A percentile compares a stretch with the other conserved stretches of the same genome.
phyloP scores from a whole-genome alignment of 192 early-diverging fungal species.

The Gigaspora rosea region DNA sequence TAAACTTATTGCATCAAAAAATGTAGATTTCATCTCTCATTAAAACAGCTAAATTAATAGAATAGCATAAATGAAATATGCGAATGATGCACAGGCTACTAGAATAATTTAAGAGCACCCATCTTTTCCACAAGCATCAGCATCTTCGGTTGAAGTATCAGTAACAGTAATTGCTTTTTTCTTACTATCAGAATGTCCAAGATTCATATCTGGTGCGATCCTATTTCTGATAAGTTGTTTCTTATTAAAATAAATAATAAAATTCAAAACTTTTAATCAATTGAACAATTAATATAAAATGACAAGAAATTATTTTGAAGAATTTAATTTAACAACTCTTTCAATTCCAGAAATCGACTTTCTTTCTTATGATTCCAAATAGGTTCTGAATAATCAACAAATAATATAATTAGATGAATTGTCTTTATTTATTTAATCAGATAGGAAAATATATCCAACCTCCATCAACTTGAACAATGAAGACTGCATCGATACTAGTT shows the following conservation, averaged over 20 bases:
- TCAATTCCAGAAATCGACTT: conserved; percentile 72
- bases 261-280: background rate
- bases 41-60: too few relatives aligned
- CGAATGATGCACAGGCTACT: background rate
- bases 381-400: conserved; percentile 35
- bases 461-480: conserved; percentile 52
- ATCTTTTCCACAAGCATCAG: background rate
- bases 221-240: conserved; percentile 69
- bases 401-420: background rate
- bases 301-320: background rate
- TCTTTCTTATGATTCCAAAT: conserved; percentile 69
- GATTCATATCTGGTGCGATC: conserved; percentile 62
- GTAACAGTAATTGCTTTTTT: conserved; percentile 8
- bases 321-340: conserved; percentile 59
- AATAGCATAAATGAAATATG: too few relatives aligned
- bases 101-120: background rate
- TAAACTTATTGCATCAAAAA: too few relatives aligned
- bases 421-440: background rate
- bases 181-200: conserved; percentile 64
- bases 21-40: too few relatives aligned
- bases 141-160: background rate
- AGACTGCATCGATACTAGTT: conserved; percentile 54
- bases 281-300: background rate
- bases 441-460: conserved; percentile 43
- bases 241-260: conserved; percentile 15